A percentile compares a stretch with the other conserved stretches of the same genome.
These are phyloP conservation scores for Ogataea pilisensis DNA, from an alignment of 805 yeast species.

Conservation along the genomic window DNA sequence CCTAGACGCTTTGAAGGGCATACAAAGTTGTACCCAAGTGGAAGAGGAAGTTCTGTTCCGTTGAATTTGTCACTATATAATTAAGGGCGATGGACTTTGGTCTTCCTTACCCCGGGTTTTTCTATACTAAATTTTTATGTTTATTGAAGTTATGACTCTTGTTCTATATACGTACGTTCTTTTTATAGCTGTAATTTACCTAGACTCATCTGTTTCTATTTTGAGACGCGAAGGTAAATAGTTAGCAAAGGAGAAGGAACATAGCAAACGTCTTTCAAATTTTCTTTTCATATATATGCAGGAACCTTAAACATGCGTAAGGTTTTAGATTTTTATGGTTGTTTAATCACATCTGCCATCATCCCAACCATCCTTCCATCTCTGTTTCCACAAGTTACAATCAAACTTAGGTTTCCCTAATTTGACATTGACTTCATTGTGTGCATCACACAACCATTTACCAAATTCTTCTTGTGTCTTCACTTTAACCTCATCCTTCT, in stretches of 20 bases:
- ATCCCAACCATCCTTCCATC: constrained; percentile 97
- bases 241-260: background rate
- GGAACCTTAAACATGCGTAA: too few relatives aligned
- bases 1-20: constrained; percentile 78
- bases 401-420: constrained; percentile 83
- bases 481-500: constrained; percentile 50
- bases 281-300: too few relatives aligned
- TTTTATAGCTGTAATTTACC: too few relatives aligned
- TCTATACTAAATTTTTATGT: too few relatives aligned
- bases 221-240: constrained; percentile 27
- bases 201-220: background rate
- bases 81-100: background rate
- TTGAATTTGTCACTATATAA: constrained; percentile 47
- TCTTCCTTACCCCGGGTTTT: too few relatives aligned
- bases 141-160: background rate
- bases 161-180: background rate
- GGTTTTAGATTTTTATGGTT: too few relatives aligned
- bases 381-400: constrained; percentile 83
- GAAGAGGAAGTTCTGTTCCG: constrained; percentile 91
- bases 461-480: constrained; percentile 75
- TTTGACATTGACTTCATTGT: constrained; percentile 85
- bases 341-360: constrained; percentile 46
- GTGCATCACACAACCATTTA: constrained; percentile 91
- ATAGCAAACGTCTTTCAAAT: too few relatives aligned
- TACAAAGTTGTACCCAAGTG: constrained; percentile 86